Conservation (phyloP, 352 stramenopile species). For the Globisporangium apiculatum region DNA sequence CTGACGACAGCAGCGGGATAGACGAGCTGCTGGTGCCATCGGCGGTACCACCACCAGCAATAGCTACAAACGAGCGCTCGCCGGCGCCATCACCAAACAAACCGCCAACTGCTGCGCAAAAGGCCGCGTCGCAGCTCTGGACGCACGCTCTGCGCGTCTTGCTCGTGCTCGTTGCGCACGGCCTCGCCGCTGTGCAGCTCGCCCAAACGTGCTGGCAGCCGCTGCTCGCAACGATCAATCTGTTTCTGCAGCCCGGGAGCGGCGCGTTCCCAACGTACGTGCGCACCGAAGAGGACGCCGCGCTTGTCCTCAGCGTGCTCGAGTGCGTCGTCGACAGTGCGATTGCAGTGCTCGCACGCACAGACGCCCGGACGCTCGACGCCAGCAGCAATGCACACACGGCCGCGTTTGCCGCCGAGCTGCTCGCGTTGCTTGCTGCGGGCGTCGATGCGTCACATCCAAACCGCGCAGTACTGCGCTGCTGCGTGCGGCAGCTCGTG, state of each 20-base stretch:
- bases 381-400: slow-evolving; percentile 10
- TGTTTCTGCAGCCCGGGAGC: slow-evolving; percentile 46
- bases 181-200: slow-evolving; percentile 43
- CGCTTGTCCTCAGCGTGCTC: slow-evolving; percentile 63
- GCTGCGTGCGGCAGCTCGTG: slow-evolving; percentile 69
- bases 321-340: slow-evolving; percentile 71
- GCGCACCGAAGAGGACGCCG: slow-evolving; percentile 69
- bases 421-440: slow-evolving; percentile 54
- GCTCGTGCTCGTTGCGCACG: slow-evolving; percentile 64
- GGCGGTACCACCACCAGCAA: not conserved
- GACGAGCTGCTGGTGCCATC: not conserved
- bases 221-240: slow-evolving; percentile 56
- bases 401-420: slow-evolving; percentile 33
- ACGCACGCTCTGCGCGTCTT: slow-evolving; percentile 70
- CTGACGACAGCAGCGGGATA: not conserved
- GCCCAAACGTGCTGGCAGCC: slow-evolving; percentile 40
- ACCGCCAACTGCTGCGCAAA: slow-evolving; percentile 43
- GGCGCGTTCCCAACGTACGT: slow-evolving; percentile 50
- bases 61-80: not conserved
- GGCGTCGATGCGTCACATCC: slow-evolving; percentile 45
- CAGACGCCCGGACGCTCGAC: slow-evolving; percentile 2
- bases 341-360: slow-evolving; percentile 40
- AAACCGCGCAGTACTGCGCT: slow-evolving; percentile 57
- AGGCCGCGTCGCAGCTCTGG: slow-evolving; percentile 66
- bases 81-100: slow-evolving; percentile 21